phyloP scores from a whole-genome alignment of 441 rosid genomes.

The Jatropha podagrica region DNA sequence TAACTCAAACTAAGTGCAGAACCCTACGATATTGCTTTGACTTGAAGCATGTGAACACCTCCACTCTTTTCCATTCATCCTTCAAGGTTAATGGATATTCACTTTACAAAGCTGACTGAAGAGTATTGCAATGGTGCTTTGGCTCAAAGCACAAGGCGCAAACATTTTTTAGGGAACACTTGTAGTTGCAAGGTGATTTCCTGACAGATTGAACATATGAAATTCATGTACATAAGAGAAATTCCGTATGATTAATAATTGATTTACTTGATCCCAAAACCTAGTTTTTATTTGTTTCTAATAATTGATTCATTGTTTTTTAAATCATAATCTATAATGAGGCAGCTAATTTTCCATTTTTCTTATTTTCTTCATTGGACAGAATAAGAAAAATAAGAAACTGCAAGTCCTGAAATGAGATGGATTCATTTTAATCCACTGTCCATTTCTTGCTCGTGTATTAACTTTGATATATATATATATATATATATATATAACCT shows the following conservation, averaged over 20 bases:
- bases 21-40: not conserved
- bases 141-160: constrained; percentile 6
- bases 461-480: no score
- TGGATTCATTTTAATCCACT: not conserved
- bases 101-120: not conserved
- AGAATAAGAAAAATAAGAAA: no score
- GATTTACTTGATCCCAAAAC: not conserved
- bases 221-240: constrained; percentile 3
- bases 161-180: not conserved
- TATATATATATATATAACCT: not conserved
- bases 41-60: not conserved
- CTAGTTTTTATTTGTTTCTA: not conserved
- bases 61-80: no score
- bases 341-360: no score
- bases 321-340: not conserved
- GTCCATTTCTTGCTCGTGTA: not conserved
- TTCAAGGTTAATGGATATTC: no score
- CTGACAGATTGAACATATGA: not conserved
- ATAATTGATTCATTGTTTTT: not conserved
- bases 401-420: no score
- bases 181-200: not conserved
- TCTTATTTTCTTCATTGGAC: no score
- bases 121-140: not conserved
- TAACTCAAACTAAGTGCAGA: not conserved
- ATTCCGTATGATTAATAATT: not conserved